Base-by-base conservation (phyloP, 768 basidiomycete species). In the Suillus hirtellus region DNA sequence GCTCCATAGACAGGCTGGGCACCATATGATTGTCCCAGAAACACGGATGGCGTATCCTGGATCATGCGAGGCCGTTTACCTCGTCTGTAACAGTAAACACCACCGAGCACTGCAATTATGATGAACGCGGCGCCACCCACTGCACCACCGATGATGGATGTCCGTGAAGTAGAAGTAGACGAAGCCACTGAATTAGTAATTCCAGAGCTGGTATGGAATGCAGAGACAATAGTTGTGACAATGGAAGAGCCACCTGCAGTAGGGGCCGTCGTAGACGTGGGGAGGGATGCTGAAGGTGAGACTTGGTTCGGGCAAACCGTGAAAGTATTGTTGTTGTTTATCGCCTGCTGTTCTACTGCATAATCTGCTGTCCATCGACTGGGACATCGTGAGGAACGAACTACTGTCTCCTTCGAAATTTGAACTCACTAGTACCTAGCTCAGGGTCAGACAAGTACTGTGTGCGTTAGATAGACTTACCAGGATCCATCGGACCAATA, bases 311-410 rank as follows among this genome's bases (percentile, higher is more conserved):
- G 38, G 52, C 73, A 74, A 52, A 70, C 70, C 3, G 70, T 71
- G 62, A 73, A 74, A 0, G 72, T 72, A 55, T 74, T 70, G 65
- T 70, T 68, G 37, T 63, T 63, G 40, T 67, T 64, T 38, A 59
- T 64, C 3, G 50, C 58, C 10, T 73, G 70, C 19, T 69, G 63
- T 15, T 54, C 40, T 4, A 60, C 55, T 14, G 68, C 67, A 37
- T 43, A 60, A 34, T 72, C 67, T 17, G 52, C 62, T 14, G 73
- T 68, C 37, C 47, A 72, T 12, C 63, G 58, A 61, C 73, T 73
- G 59, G 24, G 21, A 19, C 5, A 27, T 58, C 10, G 24, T 58
- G 24, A 58, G 55, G 15, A 42, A 40, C 27, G 38, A 35, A 15
- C 17, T 27, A 17, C 35, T 42, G 24, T 27, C 38, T 27, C 19